These are phyloP conservation scores for Curvularia eragrostidis DNA, from an alignment of 2,329 filamentous ascomycete species.

Conservation along the genomic window DNA sequence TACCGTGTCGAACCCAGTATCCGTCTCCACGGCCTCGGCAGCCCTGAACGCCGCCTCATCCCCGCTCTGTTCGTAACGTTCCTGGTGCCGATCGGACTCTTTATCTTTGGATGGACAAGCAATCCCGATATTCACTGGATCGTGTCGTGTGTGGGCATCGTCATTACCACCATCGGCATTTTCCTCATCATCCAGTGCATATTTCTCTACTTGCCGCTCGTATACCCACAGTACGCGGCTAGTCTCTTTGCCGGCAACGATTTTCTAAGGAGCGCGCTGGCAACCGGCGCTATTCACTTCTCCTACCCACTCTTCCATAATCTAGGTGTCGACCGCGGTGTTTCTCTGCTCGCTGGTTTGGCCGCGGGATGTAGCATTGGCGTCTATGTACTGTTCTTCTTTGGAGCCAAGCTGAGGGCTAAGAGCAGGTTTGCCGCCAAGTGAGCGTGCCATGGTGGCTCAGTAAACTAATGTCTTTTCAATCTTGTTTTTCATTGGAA, in stretches of 20 bases:
- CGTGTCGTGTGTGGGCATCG: constrained; percentile 61
- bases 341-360: constrained; percentile 56
- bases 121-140: constrained; percentile 67
- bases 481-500: background rate
- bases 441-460: constrained; percentile 8
- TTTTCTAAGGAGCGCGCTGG: constrained; percentile 62
- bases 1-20: constrained; percentile 69
- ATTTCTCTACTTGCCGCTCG: constrained; percentile 69
- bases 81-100: constrained; percentile 69
- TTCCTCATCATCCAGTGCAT: constrained; percentile 57
- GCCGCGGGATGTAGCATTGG: constrained; percentile 56
- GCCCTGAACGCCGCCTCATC: constrained; percentile 74
- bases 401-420: constrained; percentile 39
- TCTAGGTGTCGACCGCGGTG: constrained; percentile 65
- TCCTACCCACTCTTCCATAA: constrained; percentile 65
- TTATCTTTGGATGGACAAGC: constrained; percentile 72
- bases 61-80: constrained; percentile 66
- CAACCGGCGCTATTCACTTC: constrained; percentile 67
- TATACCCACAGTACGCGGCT: constrained; percentile 59
- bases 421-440: constrained; percentile 44
- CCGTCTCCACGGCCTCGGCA: constrained; percentile 71
- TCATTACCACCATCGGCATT: constrained; percentile 57
- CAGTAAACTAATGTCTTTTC: background rate
- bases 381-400: constrained; percentile 65
- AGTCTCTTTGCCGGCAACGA: constrained; percentile 69